These are phyloP conservation scores for Thraustochytrium striatum DNA, from an alignment of 352 stramenopile species.

Conservation along the genomic window DNA sequence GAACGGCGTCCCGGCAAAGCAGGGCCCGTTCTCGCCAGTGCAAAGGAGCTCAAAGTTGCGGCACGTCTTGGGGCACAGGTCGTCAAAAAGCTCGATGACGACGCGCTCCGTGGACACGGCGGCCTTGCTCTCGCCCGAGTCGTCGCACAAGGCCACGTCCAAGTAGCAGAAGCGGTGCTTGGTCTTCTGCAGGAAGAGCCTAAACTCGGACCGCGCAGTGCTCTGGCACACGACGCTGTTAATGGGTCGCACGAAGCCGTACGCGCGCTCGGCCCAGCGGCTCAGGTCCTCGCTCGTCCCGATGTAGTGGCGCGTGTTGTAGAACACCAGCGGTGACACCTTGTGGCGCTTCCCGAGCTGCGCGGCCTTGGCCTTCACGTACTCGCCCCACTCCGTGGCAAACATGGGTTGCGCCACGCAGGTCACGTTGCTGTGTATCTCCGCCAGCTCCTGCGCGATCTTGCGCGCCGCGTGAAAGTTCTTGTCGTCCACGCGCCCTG, in stretches of 20 bases:
- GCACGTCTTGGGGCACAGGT: conserved; percentile 16
- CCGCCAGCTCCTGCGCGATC: neutral
- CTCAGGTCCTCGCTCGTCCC: neutral
- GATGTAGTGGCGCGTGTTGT: conserved; percentile 34
- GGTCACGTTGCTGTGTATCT: conserved; percentile 17
- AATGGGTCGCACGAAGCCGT: neutral
- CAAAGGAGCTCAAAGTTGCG: conserved; percentile 44
- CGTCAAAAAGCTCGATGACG: conserved; percentile 45
- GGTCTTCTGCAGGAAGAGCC: neutral
- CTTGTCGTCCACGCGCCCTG: conserved; percentile 22
- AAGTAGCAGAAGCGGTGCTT: conserved; percentile 37
- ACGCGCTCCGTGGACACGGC: conserved; percentile 6
- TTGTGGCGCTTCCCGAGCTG: neutral
- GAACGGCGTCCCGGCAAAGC: conserved; percentile 52
- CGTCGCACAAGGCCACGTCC: neutral
- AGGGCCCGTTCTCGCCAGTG: neutral
- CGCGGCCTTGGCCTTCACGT: neutral
- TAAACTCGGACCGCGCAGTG: neutral
- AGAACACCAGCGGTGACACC: conserved; percentile 9
- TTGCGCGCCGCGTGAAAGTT: neutral
- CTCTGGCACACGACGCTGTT: neutral
- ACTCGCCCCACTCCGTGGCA: conserved; percentile 19
- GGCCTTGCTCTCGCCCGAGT: neutral
- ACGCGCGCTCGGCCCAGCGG: neutral
- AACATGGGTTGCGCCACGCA: conserved; percentile 21